Base-by-base conservation (phyloP, 2,329 filamentous ascomycete species). In the Coniosporium tulheliwenetii region DNA sequence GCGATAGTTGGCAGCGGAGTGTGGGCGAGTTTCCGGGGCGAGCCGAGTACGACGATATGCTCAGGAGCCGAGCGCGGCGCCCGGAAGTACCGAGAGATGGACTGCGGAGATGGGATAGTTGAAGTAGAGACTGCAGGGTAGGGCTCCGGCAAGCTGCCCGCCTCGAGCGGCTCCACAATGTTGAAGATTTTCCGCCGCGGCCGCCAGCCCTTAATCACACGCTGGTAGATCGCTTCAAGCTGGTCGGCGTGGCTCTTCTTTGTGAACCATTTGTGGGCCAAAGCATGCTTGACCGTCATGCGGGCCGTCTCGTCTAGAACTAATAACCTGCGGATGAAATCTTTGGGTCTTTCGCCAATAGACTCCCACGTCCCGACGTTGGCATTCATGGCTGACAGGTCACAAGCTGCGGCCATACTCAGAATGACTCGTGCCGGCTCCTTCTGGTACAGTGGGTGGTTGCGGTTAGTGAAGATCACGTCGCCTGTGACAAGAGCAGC, bases 221-320 rank as follows among this genome's bases (percentile, higher is more conserved):
- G 59, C 42, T 62, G 39, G 46, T 77, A 77, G 2, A 72, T 52
- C 1, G 59, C 61, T 29, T 71, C 59, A 41, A 73, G 66, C 13
- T 67, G 62, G 10, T 51, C 51, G 14, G 55, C 60, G 50, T 73
- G 66, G 8, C 54, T 48, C n/a, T 58, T 53, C 47, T 72, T 68
- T 1, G 64, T 64, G 47, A 79, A 73, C 75, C 75, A 79, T 8
- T 49, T 41, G 53, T 77, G 72, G 8, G 52, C 41, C 30, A 77
- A 50, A 2, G 73, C 72, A 52, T 74, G 51, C n/a, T 63, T 61
- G 2, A 64, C 72, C 8, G 66, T 69, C 56, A 76, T 60, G 26
- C 75, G 64, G 33, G 57, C 43, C 2, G 55, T 47, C 46, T 73
- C 71, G 15, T 74, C 59, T 1, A 70, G 55, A 0, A 66, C 54